Evolutionary conservation across 1,139 yeast species (phyloP).

Genomic region (Fermentozyma sake): DNA sequence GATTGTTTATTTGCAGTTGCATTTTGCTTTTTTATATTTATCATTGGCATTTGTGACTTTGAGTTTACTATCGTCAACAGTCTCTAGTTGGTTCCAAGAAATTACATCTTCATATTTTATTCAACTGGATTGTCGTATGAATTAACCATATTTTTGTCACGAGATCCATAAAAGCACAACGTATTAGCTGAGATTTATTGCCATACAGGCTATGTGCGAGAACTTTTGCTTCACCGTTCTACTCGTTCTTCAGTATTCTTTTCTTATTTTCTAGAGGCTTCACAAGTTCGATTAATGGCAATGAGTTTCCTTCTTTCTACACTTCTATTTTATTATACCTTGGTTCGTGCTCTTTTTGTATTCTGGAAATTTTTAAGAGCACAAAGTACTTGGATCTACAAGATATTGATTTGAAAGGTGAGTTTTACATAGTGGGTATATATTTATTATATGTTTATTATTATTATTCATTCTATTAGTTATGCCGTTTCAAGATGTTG

Average conservation of each 20-base stretch:
- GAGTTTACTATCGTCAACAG: conserved; percentile 16
- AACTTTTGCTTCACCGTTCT: conserved; percentile 29
- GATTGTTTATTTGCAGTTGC: conserved; percentile 22
- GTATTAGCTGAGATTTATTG: conserved; percentile 28
- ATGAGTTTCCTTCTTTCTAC: conserved; percentile 31
- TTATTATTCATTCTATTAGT: no score
- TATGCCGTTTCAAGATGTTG: conserved; percentile 18
- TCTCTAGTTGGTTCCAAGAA: conserved; percentile 26
- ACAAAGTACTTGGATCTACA: conserved; percentile 22
- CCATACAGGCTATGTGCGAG: conserved; percentile 29
- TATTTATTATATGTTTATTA: no score
- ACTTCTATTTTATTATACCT: conserved; percentile 37
- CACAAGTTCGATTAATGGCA: conserved; percentile 30
- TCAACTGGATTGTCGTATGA: conserved; percentile 26
- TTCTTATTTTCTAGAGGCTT: conserved; percentile 40
- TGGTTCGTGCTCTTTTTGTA: conserved; percentile 19
- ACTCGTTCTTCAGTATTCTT: conserved; percentile 27
- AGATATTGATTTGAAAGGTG: conserved; percentile 28
- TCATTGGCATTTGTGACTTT: conserved; percentile 27
- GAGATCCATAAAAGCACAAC: conserved; percentile 36
- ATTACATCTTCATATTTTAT: conserved; percentile 21
- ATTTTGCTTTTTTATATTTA: no score
- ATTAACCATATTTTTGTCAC: conserved; percentile 27
- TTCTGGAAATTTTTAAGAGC: conserved; percentile 26
- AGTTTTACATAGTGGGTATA: no score